Base-by-base conservation (phyloP, 2,329 filamentous ascomycete species). In the Colletotrichum sp. region DNA sequence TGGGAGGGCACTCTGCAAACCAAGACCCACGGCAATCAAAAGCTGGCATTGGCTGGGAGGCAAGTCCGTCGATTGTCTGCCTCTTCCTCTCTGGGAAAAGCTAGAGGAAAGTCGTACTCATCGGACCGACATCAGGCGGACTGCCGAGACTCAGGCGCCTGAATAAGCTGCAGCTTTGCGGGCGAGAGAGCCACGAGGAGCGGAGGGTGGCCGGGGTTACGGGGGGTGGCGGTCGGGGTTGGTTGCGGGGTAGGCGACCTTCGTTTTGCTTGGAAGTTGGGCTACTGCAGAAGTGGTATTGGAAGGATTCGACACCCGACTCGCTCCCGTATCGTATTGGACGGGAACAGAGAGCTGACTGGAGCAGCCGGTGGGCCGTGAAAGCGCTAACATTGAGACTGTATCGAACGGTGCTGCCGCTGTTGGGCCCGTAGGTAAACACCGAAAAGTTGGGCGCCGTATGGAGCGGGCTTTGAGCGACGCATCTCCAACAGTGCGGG, bases 141-240 rank as follows among this genome's bases (percentile, higher is more conserved):
- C 64, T 76, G 68, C 76, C 68, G 72, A 77, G 76, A 64, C 72
- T 36, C 18, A 76, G 12, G 49, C 52, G 72, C 76, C 72, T 77
- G 68, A 63, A 69, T 71, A 69, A 77, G 72, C 59, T 75, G 63
- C 64, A 77, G 68, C 12, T 30, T 55, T 65, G 75, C 72, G 72
- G 68, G 72, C 75, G 68, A 65, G 72, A 9, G 39, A 64, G 63
- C 39, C 32, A 75, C 68, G 30, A 36, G 28, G 36, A 69, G 44
- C 64, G 65, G 74, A 74, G 74, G 52, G 26, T 64, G 32, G 70
- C 64, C 44, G 70, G 74, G 74, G 74, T 26, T 34, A 65, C 28
- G 21, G 71, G 49, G 21, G 21, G 64, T 66, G 57, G 34, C 32
- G 64, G 64, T 52, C 59, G 70, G 70, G 73, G 57, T 52, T 64